These are phyloP conservation scores for Diaporthe longicolla DNA, from an alignment of 2,329 filamentous ascomycete genomes.

Conservation along the genomic window DNA sequence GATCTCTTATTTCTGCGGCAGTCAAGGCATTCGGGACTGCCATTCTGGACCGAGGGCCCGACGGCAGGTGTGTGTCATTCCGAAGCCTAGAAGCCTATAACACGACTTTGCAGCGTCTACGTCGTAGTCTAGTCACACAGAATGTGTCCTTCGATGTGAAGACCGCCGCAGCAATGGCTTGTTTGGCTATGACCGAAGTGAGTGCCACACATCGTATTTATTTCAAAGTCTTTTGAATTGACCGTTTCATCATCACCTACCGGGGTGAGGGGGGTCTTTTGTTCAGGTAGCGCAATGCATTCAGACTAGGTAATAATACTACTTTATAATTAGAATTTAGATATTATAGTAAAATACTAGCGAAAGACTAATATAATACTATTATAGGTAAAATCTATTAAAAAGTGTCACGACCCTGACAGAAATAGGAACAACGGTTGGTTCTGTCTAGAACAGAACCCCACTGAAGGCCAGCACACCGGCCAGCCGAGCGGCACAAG, in stretches of 20 bases:
- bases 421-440: too few species aligned
- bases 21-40: conserved; percentile 12
- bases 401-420: too few species aligned
- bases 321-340: too few species aligned
- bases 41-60: conserved; percentile 1
- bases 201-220: neutral
- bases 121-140: neutral
- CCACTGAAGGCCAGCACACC: too few species aligned
- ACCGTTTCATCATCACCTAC: neutral
- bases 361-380: too few species aligned
- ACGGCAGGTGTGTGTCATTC: neutral
- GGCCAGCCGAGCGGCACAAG: too few species aligned
- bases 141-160: neutral
- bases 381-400: too few species aligned
- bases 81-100: conserved; percentile 18
- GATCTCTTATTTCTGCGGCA: neutral
- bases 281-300: too few species aligned
- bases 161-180: neutral
- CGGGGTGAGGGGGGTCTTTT: too few species aligned
- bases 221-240: neutral
- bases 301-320: too few species aligned
- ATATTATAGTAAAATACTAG: too few species aligned
- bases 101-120: neutral
- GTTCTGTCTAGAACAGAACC: too few species aligned
- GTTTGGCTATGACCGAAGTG: conserved; percentile 17